Conservation (phyloP, 2,329 filamentous ascomycete species). For the Pestalotiopsis sp. region DNA sequence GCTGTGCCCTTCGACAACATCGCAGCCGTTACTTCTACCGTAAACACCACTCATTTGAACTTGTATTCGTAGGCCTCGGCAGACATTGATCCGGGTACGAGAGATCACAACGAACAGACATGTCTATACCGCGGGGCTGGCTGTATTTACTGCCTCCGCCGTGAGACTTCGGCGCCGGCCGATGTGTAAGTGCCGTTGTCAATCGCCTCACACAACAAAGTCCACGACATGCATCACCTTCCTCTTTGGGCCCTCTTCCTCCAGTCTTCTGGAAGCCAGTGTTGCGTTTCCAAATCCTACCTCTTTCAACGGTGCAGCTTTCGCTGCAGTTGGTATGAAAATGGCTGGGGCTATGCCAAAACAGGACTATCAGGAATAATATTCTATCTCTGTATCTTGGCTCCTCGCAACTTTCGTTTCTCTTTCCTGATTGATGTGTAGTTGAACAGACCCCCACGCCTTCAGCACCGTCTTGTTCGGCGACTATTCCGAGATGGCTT, state of each 20-base stretch:
- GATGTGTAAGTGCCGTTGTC: background rate
- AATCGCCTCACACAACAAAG: background rate
- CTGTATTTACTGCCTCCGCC: background rate
- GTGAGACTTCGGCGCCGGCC: background rate
- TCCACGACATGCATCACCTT: background rate
- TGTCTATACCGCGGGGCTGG: background rate
- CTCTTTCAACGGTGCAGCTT: background rate
- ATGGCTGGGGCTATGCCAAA: background rate
- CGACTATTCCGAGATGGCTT: background rate
- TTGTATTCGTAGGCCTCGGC: background rate
- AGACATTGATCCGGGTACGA: background rate
- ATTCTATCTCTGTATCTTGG: background rate
- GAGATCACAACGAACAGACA: background rate
- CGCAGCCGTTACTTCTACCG: too few species aligned
- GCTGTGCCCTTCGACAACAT: too few species aligned
- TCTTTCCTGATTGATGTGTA: background rate
- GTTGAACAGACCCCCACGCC: background rate
- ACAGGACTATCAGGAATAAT: background rate
- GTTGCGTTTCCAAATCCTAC: background rate
- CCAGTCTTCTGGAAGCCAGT: slow-evolving; percentile 5
- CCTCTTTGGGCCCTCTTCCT: background rate
- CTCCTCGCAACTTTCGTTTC: background rate
- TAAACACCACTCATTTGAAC: too few species aligned
- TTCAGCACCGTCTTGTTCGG: background rate
- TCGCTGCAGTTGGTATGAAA: background rate